Percentiles rank a stretch among this genome's conserved stretches.
Evolutionary conservation across 2,329 filamentous ascomycete genomes (phyloP).

Genomic region (Pseudocercospora ulei): DNA sequence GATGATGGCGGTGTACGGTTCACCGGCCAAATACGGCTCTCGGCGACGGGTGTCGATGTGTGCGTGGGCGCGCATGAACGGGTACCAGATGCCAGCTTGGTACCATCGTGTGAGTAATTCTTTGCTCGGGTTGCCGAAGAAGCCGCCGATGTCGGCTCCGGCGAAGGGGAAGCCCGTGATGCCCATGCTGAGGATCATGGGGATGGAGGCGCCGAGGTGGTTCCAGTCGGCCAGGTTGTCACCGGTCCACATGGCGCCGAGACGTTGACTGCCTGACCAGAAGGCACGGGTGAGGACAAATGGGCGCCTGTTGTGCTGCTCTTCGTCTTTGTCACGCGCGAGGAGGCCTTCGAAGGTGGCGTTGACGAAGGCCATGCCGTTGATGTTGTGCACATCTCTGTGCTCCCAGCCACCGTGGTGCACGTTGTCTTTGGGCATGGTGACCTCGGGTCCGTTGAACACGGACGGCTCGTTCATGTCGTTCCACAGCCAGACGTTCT

Average conservation of each 20-base stretch:
- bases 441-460: conserved; percentile 95
- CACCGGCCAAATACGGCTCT: conserved; percentile 79
- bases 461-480: conserved; percentile 99
- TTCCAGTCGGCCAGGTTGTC: conserved; percentile 93
- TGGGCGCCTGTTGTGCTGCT: conserved; percentile 51
- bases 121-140: conserved; percentile 93
- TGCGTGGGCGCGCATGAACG: conserved; percentile 94
- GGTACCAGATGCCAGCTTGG: conserved; percentile 91
- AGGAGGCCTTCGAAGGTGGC: conserved; percentile 80
- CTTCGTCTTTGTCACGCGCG: conserved; percentile 74
- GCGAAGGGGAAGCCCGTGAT: conserved; percentile 89
- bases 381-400: conserved; percentile 89
- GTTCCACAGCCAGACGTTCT: conserved; percentile 94
- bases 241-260: conserved; percentile 96
- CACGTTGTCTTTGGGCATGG: conserved; percentile 97
- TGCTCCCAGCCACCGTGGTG: conserved; percentile 92
- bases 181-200: conserved; percentile 88
- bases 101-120: conserved; percentile 93
- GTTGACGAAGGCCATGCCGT: conserved; percentile 91
- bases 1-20: conserved; percentile 77
- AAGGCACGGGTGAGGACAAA: conserved; percentile 91
- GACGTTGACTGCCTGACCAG: conserved; percentile 78
- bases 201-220: conserved; percentile 77
- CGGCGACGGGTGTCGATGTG: conserved; percentile 92
- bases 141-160: conserved; percentile 91